A percentile compares a stretch with the other conserved stretches of the same genome.
These are phyloP conservation scores for Marasmius fiardii DNA, from an alignment of 1,284 basidiomycete genomes.

Conservation along the genomic window DNA sequence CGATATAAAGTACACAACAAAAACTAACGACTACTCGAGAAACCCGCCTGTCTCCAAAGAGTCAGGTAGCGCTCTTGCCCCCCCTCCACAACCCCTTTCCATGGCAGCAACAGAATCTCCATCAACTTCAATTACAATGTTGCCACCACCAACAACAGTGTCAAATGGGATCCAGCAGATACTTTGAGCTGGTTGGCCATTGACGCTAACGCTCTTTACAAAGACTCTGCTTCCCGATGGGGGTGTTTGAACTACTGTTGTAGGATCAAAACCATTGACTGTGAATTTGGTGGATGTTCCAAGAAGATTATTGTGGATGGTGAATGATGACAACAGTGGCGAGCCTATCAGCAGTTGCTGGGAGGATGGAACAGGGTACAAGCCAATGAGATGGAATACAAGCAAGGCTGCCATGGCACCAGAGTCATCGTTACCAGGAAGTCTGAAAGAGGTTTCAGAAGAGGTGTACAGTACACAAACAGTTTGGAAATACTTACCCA, in stretches of 20 bases:
- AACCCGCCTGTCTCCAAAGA: slow-evolving; percentile 42
- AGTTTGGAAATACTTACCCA: slow-evolving; percentile 27
- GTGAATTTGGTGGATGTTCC: slow-evolving; percentile 35
- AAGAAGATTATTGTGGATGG: slow-evolving; percentile 35
- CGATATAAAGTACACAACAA: no score
- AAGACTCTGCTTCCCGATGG: slow-evolving; percentile 35
- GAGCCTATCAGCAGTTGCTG: slow-evolving; percentile 45
- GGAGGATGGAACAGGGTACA: slow-evolving; percentile 49
- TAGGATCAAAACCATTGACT: slow-evolving; percentile 35
- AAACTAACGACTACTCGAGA: no score
- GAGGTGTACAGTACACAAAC: neutral
- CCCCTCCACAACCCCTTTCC: slow-evolving; percentile 36
- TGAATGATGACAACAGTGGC: slow-evolving; percentile 43
- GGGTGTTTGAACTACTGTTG: slow-evolving; percentile 30
- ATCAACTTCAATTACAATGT: slow-evolving; percentile 40
- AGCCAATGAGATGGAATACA: slow-evolving; percentile 48
- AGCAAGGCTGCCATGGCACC: slow-evolving; percentile 53
- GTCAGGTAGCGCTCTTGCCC: slow-evolving; percentile 31
- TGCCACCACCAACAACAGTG: slow-evolving; percentile 37
- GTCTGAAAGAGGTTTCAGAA: slow-evolving; percentile 18
- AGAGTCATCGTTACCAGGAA: slow-evolving; percentile 54
- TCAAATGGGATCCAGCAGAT: slow-evolving; percentile 43
- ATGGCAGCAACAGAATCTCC: slow-evolving; percentile 31
- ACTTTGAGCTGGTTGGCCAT: slow-evolving; percentile 31
- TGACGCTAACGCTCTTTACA: slow-evolving; percentile 40